Conservation (phyloP, 2,329 filamentous ascomycete genomes). For the Pestalotiopsis fici region DNA sequence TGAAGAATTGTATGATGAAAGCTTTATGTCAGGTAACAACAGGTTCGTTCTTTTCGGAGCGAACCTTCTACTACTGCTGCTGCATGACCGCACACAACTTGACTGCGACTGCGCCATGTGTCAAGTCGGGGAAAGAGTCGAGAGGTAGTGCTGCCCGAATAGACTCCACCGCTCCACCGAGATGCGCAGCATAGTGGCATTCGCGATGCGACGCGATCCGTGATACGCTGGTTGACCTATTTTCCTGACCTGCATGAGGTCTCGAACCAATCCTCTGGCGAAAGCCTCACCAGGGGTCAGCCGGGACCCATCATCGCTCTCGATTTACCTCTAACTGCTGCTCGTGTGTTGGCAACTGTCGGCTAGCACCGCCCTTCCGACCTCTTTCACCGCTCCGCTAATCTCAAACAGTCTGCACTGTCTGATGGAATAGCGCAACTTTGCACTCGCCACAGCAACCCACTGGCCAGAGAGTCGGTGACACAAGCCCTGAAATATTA, state of each 20-base stretch:
- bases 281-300: constrained; percentile 1
- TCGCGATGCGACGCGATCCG: constrained; percentile 2
- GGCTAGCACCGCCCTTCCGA: background rate
- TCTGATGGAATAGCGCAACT: background rate
- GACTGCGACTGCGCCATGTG: constrained; percentile 1
- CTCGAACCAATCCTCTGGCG: background rate
- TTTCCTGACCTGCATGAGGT: background rate
- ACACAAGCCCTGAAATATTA: background rate
- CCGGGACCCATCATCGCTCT: background rate
- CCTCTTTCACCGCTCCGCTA: constrained; percentile 6
- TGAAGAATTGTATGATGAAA: background rate
- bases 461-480: background rate
- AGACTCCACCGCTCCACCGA: constrained; percentile 8
- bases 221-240: constrained; percentile 3
- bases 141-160: constrained; percentile 4
- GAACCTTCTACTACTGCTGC: background rate
- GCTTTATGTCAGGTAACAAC: constrained; percentile 1
- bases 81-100: background rate
- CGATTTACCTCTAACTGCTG: background rate
- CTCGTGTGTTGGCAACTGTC: background rate
- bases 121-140: background rate
- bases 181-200: background rate
- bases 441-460: background rate
- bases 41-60: background rate
- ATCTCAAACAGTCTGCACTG: constrained; percentile 6